phyloP scores from a whole-genome alignment of 768 basidiomycete genomes.

The Tulasnella sp. region DNA sequence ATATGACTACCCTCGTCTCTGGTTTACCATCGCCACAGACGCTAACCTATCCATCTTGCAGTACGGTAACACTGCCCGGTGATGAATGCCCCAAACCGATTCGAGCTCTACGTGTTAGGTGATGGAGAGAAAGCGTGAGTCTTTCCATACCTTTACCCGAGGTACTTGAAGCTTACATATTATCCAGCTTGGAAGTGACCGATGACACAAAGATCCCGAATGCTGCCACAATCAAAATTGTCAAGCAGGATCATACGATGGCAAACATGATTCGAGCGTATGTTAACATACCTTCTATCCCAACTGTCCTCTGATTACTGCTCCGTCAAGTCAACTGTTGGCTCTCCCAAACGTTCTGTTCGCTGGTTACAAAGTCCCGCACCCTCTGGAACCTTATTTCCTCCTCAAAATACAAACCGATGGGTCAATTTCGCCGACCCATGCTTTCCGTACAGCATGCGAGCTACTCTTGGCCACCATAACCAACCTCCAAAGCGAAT shows the following conservation, averaged over 20 bases:
- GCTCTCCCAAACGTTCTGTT: conserved; percentile 80
- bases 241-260: conserved; percentile 95
- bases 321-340: conserved; percentile 66
- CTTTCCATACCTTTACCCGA: too few species aligned
- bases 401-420: conserved; percentile 94
- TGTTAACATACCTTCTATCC: conserved; percentile 25
- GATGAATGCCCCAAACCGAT: conserved; percentile 94
- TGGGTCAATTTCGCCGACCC: conserved; percentile 68
- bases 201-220: conserved; percentile 98
- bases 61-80: background rate
- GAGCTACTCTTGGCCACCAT: conserved; percentile 60
- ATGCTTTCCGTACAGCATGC: conserved; percentile 72
- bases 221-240: conserved; percentile 85
- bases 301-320: background rate
- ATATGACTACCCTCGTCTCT: conserved; percentile 10
- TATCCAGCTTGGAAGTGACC: conserved; percentile 63
- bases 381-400: conserved; percentile 90
- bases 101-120: conserved; percentile 80
- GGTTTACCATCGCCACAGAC: background rate
- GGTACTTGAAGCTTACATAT: background rate
- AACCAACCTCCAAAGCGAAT: conserved; percentile 26
- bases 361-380: conserved; percentile 96
- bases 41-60: background rate
- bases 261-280: conserved; percentile 95
- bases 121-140: conserved; percentile 92